Evolutionary conservation across 2,329 filamentous ascomycete genomes (phyloP), one percentile per base, ranked within the genome.

Genomic region (Aspergillus carbonarius): DNA sequence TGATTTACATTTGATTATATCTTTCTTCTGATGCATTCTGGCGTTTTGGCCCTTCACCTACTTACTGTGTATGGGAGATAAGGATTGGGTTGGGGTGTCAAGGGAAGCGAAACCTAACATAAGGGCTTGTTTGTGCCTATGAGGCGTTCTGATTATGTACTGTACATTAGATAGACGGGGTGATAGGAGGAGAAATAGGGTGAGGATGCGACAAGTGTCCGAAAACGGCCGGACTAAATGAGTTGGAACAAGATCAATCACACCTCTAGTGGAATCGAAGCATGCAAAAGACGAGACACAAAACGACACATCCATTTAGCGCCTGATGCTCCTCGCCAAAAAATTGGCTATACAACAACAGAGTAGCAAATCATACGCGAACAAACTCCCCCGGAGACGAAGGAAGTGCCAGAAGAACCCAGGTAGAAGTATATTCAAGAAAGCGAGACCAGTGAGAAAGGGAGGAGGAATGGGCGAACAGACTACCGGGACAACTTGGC

Each of bases 401-500:
- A 59, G 54, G 56, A 55, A 57, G 57, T 55, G 59, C 37, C 52
- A 59, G 52, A 44, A 51, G 37, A 49, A 52, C 17, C 25, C 27
- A 30, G 37, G 34, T 54, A 39, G 32, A 59, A 60, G 62, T 61
- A 54, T 55, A 60, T 55, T 47, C 23, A 52, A 57, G 27, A 51
- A 50, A 51, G 58, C 12, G 49, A 52, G 51, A 50, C 57, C 23
- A 50, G 10, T 57, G 39, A 7, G 23, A 15, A 32, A 52, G 42
- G 49, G 15, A 44, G 39, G 47, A 57, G 58, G 53, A 48, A 46
- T 27, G 30, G 56, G 47, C 35, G 10, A 44, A 48, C 54, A 47
- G 10, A 46, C 67, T 69, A 76, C 58, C 74, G 74, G 61, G 82
- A 79, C 59, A 79, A 79, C 81, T 90, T 95, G 83, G 93, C 93